Percentiles rank a stretch among this genome's conserved stretches.
Conservation (phyloP, 192 early-diverging fungal genomes). For the Backusella luteola region DNA sequence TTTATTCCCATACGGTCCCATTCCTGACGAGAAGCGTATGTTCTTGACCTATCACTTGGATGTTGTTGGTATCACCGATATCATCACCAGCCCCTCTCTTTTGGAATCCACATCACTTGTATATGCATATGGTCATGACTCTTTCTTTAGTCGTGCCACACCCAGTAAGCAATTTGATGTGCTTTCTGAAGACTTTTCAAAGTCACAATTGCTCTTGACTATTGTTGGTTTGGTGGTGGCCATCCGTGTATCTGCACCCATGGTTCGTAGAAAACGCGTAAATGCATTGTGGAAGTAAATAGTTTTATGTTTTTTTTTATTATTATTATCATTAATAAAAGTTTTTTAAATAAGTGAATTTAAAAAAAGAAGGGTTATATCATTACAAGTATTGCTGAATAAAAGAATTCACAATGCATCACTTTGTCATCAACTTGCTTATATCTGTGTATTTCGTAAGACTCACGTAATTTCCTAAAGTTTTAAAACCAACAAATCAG, state of each 20-base stretch:
- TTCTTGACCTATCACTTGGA: slow-evolving; percentile 74
- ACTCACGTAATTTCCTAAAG: background rate
- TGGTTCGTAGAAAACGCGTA: slow-evolving; percentile 63
- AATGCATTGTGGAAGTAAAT: slow-evolving; percentile 53
- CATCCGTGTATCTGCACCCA: slow-evolving; percentile 70
- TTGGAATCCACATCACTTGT: slow-evolving; percentile 95
- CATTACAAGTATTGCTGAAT: background rate
- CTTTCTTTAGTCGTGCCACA: slow-evolving; percentile 81
- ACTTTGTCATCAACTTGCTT: too few relatives aligned
- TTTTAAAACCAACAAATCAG: background rate
- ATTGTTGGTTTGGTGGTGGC: slow-evolving; percentile 75
- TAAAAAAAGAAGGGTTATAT: background rate
- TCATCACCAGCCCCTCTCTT: slow-evolving; percentile 72
- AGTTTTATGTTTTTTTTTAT: background rate
- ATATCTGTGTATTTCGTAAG: too few relatives aligned
- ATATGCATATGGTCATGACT: slow-evolving; percentile 84
- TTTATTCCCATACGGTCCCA: slow-evolving; percentile 72
- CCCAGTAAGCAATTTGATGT: slow-evolving; percentile 94
- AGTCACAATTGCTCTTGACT: slow-evolving; percentile 77
- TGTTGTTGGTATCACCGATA: slow-evolving; percentile 64
- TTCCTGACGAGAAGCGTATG: slow-evolving; percentile 69
- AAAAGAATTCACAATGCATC: background rate
- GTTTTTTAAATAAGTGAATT: background rate
- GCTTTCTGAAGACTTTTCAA: slow-evolving; percentile 90
- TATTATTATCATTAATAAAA: background rate